Base-by-base conservation (phyloP, 2,329 filamentous ascomycete species). In the Fusarium napiforme region DNA sequence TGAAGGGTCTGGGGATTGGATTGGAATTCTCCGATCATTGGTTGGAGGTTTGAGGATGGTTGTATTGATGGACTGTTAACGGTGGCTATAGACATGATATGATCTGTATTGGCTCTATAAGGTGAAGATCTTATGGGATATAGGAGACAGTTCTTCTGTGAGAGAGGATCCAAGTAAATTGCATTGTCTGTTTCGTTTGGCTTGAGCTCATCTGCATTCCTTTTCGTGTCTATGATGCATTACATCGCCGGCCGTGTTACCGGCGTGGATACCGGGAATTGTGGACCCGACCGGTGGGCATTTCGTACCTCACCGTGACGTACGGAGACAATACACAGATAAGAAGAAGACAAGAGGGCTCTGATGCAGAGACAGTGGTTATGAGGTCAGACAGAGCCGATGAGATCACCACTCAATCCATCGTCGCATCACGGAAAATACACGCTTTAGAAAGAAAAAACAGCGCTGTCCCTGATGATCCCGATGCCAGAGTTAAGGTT, bases 21-120 rank as follows among this genome's bases (percentile, higher is more conserved):
- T n/a, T 68, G 34, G 47, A 55, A 61, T 49, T 73, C 39, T 26
- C 46, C 26, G 39, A 47, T 23, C 21, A 28, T 30, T 7, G n/a
- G 40, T 32, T 49, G 30, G 30, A 42, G 7, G 36, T 53, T 39
- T 37, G n/a, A 28, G 32, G 39, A 40, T 39, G 50, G 46, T 40
- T 47, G 39, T 63, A 34, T 53, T 15, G n/a, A 30, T 37, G 18
- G 14, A 63, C 30, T 18, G 40, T 28, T 16, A 3, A 36, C 16
- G 42, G 23, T 28, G 21, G 49, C 18, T 16, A 11, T 23, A 21
- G 18, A 21, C 0, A 58, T 49, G 42, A 49, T 58, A 19, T 58
- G 40, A 58, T 36, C 34, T 36, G 34, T 36, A 36, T 36, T 36
- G 34, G 3, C 15, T 36, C 34, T 9, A 15, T 34, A 16, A 36